A percentile compares a stretch with the other conserved stretches of the same genome.
These are phyloP conservation scores for Piloderma croceum DNA, from an alignment of 768 basidiomycete species.

Conservation along the genomic window DNA sequence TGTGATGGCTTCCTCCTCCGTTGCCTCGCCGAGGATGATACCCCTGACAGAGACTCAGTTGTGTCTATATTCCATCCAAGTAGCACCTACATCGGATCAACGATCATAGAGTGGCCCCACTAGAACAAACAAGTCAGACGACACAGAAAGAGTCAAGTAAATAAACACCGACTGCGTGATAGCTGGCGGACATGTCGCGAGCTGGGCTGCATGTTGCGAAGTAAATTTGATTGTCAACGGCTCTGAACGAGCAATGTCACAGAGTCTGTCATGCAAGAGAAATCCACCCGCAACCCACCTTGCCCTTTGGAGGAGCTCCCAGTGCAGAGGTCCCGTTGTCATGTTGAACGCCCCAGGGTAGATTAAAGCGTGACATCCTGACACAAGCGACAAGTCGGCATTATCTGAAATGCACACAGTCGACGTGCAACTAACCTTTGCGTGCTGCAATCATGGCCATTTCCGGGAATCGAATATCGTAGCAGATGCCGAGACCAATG, in stretches of 20 bases:
- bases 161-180: slow-evolving; percentile 70
- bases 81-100: slow-evolving; percentile 78
- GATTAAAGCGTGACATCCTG: slow-evolving; percentile 82
- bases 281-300: slow-evolving; percentile 42
- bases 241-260: no score
- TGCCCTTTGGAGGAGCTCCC: slow-evolving; percentile 86
- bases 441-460: slow-evolving; percentile 87
- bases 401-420: not conserved
- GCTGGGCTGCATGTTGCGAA: slow-evolving; percentile 96
- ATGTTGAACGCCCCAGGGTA: slow-evolving; percentile 95
- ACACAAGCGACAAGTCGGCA: slow-evolving; percentile 3
- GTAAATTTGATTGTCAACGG: slow-evolving; percentile 96
- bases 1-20: slow-evolving; percentile 72
- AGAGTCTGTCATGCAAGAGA: not conserved
- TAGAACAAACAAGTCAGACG: slow-evolving; percentile 22
- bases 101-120: slow-evolving; percentile 89
- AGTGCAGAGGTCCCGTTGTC: slow-evolving; percentile 93
- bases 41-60: slow-evolving; percentile 46
- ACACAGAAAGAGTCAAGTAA: not conserved
- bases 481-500: slow-evolving; percentile 93
- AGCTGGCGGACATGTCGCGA: slow-evolving; percentile 70
- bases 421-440: slow-evolving; percentile 46
- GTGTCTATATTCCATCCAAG: not conserved
- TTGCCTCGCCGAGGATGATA: slow-evolving; percentile 64
- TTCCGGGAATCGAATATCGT: slow-evolving; percentile 94